A percentile compares a stretch with the other conserved stretches of the same genome.
Conservation (phyloP, 305 asterid species). For the Rubia balearica region DNA sequence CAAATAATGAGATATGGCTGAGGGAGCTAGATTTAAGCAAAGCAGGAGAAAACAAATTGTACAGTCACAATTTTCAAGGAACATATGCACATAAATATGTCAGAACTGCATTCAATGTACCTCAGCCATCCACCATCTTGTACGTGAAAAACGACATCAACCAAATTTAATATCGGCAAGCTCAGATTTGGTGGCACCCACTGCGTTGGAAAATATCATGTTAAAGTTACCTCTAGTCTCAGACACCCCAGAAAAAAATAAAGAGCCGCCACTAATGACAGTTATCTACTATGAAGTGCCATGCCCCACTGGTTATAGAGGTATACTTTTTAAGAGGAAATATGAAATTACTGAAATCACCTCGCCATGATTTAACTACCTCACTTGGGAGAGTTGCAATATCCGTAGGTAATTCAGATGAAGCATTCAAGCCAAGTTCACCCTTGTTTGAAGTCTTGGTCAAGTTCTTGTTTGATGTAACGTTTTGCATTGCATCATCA, state of each 20-base stretch:
- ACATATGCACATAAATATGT: background rate
- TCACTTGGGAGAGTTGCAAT: slow-evolving; percentile 65
- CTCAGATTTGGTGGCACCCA: slow-evolving; percentile 93
- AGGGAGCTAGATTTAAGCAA: slow-evolving; percentile 1
- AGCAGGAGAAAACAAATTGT: slow-evolving; percentile 2
- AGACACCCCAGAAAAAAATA: slow-evolving; percentile 13
- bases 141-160: slow-evolving; percentile 83
- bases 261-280: background rate
- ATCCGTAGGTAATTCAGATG: slow-evolving; percentile 31
- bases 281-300: background rate
- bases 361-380: slow-evolving; percentile 31
- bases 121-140: slow-evolving; percentile 99
- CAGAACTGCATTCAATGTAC: slow-evolving; percentile 28
- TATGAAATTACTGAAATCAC: background rate
- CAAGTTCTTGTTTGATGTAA: slow-evolving; percentile 28
- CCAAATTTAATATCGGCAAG: slow-evolving; percentile 75
- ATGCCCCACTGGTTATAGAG: background rate
- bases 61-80: background rate
- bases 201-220: slow-evolving; percentile 37
- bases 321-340: background rate
- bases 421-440: slow-evolving; percentile 35
- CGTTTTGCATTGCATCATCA: slow-evolving; percentile 37
- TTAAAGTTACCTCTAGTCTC: slow-evolving; percentile 21
- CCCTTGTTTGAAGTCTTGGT: slow-evolving; percentile 33
- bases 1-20: background rate